Percentiles rank a stretch among this genome's conserved stretches.
phyloP scores from a whole-genome alignment of 2,329 filamentous ascomycete species.

The Alternaria gaisen region DNA sequence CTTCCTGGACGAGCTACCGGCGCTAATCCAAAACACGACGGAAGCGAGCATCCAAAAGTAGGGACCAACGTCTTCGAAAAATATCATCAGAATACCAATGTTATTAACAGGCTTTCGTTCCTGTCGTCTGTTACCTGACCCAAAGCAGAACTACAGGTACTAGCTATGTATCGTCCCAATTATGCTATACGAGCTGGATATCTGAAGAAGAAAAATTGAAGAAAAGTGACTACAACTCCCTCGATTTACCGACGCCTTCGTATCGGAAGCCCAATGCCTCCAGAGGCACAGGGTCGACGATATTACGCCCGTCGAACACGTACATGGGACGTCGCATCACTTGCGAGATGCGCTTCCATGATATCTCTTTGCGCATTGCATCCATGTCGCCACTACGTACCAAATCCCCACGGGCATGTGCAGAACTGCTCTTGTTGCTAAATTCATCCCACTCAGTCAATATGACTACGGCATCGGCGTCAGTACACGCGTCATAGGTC shows the following conservation, averaged over 20 bases:
- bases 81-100: not conserved
- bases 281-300: constrained; percentile 6
- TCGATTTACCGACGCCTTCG: constrained; percentile 6
- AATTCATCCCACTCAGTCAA: no score
- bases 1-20: not conserved
- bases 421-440: no score
- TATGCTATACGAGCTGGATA: not conserved
- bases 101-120: not conserved
- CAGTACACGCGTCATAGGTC: no score
- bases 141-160: not conserved
- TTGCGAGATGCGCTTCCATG: no score
- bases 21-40: not conserved
- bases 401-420: no score
- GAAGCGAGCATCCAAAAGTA: not conserved
- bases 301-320: constrained; percentile 10
- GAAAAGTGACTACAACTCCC: not conserved
- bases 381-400: no score
- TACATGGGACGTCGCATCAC: not conserved
- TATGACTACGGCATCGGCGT: no score
- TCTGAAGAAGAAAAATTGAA: not conserved
- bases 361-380: no score
- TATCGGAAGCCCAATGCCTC: constrained; percentile 8
- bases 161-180: not conserved
- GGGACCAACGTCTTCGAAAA: not conserved
- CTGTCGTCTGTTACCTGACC: not conserved